Evolutionary conservation across 176 grass and related monocot species (phyloP), one percentile per base, ranked within the genome.

Genomic region (maize (Zea mays)): DNA sequence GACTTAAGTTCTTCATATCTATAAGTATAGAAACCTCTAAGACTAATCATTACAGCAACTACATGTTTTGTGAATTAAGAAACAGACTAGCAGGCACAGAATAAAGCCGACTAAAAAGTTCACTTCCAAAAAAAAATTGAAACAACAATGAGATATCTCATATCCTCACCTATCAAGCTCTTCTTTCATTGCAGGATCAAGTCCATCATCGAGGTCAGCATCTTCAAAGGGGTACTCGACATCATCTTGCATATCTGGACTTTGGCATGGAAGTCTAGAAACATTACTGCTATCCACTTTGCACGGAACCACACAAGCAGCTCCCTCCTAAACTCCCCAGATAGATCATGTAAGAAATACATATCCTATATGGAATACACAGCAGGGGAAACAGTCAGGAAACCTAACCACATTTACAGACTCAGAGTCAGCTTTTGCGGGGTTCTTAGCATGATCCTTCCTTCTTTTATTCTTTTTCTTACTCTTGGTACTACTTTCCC

Each of bases 141-240:
- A 27, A 2, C 14, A 47, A 20, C 80, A 33, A 66, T 63, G 13
- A 44, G 27, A 58, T 13, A 57, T 51, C 5, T 80, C 13, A 19
- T 38, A 78, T 60, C 21, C 74, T 87, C 69, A 96, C 96, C 96
- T 96, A 85, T 99, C 96, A 79, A 99, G 96, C 75, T 99, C 87
- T 93, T 99, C 96, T 79, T 93, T 86, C 86, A 99, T 92, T 63
- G 87, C 92, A 90, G 96, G 96, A 88, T 99, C 96, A 75, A 99
- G 88, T 75, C 86, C 94, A 84, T 99, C 96, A 85, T 99, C 96
- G 46, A 85, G 81, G 34, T 99, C 90, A 87, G 76, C 90, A 85
- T 96, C 96, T 84, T 96, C 81, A 84, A 99, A 96, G 79, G 90
- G 81, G 62, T 99, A 84, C 72, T 93, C 89, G 50, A 52, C 84